Base-by-base conservation (phyloP, 805 yeast species). In the Pichia kluyveri region DNA sequence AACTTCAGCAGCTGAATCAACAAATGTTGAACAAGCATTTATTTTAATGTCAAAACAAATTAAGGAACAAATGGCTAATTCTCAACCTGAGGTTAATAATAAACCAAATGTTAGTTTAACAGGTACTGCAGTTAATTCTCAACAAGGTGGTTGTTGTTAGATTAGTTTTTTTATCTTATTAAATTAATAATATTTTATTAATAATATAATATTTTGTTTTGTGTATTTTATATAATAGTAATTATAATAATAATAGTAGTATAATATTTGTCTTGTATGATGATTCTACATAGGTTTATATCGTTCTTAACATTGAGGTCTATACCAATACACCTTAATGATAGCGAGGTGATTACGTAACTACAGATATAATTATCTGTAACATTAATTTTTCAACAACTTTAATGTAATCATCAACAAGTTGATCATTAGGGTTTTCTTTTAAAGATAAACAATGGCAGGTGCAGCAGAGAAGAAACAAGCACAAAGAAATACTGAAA, bases 41-140 rank as follows among this genome's bases (percentile, higher is more conserved):
- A 82, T 87, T 75, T 89, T 96, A 56, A 93, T 93, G 99, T 96
- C 98, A 11, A 85, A 96, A 68, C 97, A 93, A 68, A 93, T 93
- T 66, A 93, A 93, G 75, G 93, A 95, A 55, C 89, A 89, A 64
- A 88, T 93, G 87, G 83, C 91, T 40, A 82, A 73, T 56, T 69
- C 77, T 62, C 77, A 71, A 57, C 75, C 72, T 51, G 67, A 70
- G 58, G 47, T 51, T 6, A 60, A 58, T 38, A 76, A 73, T 54
- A 83, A 82, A 66, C 76, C 82, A 42, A 75, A 77, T 59, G 87
- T 86, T 53, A 84, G 83, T 66, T 72, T 85, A 65, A 76, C 80
- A 61, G 91, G 91, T 53, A 86, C 83, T 54, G 67, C 81, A 47
- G 73, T 78, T 54, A 68, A 66, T 49, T 53, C 65, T 43, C 70